Conservation (phyloP, 164 flowering plant genomes). For the Magnolia officinalis region DNA sequence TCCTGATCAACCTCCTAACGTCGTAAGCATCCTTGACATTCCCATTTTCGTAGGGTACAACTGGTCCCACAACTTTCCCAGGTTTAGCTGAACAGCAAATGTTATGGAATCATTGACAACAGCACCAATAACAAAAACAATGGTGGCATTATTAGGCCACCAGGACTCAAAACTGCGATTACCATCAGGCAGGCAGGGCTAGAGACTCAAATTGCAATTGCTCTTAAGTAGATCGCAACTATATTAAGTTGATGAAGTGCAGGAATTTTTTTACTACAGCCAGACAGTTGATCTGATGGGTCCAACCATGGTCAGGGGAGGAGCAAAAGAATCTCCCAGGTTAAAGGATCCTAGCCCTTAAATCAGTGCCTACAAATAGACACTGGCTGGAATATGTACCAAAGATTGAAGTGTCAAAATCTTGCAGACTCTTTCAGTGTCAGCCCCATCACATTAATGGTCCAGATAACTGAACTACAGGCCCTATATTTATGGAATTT, state of each 20-base stretch:
- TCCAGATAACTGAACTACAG: background rate
- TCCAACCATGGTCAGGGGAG: no score
- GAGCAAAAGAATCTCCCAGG: no score
- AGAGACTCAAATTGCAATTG: no score
- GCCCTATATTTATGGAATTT: background rate
- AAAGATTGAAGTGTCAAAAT: no score
- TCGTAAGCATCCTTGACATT: conserved; percentile 49
- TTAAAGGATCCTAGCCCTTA: no score
- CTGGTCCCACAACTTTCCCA: conserved; percentile 61
- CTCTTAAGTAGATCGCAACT: no score
- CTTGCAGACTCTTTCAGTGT: no score
- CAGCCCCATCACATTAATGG: no score
- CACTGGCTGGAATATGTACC: no score
- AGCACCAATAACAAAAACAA: background rate
- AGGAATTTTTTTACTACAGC: background rate
- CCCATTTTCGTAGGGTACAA: conserved; percentile 46
- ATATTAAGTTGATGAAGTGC: background rate
- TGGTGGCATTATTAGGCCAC: no score
- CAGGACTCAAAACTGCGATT: no score
- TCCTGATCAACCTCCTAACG: conserved; percentile 41
- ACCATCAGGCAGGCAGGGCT: background rate
- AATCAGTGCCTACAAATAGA: no score
- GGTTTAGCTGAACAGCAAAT: conserved; percentile 50
- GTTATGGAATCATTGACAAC: background rate
- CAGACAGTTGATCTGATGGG: background rate